Base-by-base conservation (phyloP, 2,329 filamentous ascomycete genomes). In the Pseudogymnoascus sp. region DNA sequence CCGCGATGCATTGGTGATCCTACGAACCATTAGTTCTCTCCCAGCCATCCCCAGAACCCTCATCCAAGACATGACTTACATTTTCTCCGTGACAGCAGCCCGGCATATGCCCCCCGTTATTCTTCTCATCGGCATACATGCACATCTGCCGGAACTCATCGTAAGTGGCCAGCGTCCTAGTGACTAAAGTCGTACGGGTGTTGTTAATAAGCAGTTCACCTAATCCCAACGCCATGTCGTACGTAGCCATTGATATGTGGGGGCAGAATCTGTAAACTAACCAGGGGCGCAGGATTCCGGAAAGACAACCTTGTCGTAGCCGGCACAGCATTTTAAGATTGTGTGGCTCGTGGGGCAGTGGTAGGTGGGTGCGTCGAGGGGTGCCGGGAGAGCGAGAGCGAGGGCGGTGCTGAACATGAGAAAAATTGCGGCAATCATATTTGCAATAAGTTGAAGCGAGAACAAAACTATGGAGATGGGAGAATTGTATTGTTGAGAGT, bases 61-160 rank as follows among this genome's bases (percentile, higher is more conserved):
- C 28, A 33, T 57, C 10, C 1, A 19, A 33, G 26, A 33, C 26
- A 33, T 33, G 50, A 19, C 26, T 57, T 57, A 57, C 50, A 57
- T 57, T 57, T 57, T 57, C 50, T 33, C 50, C 50, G 17, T 57
- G 50, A 57, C 50, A 57, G 50, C 50, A 57, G 2, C 50, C 50
- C n/a, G 26, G 50, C n/a, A 57, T 57, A 19, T 33, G 50, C 2
- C 50, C 50, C 50, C 50, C 50, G 10, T 57, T 57, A 33, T 57
- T 33, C 8, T 33, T 57, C 28, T 57, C 28, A 19, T 57, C 28
- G n/a, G 50, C n/a, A 57, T 57, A 33, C 26, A 57, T 57, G 6
- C 50, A 57, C 26, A 57, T 57, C 10, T 57, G n/a, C 26, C 26
- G 10, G n/a, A 57, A 57, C 4, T 33, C 50, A 57, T 57, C 11